phyloP scores from a whole-genome alignment of 2,329 filamentous ascomycete genomes.

The Trichoderma semiorbis region DNA sequence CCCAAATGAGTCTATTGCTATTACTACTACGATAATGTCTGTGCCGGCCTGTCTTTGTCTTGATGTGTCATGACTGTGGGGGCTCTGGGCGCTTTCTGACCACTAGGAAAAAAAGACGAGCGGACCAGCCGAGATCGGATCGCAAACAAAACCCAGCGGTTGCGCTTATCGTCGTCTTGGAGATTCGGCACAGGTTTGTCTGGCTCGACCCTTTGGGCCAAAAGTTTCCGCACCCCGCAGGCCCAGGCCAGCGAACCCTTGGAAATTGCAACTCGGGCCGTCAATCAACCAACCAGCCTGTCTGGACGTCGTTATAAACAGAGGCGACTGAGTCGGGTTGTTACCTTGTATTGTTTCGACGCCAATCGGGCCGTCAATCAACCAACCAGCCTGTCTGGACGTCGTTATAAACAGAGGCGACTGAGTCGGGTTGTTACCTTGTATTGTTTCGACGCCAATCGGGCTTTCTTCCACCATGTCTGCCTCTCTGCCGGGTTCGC shows the following conservation, averaged over 20 bases:
- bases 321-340: neutral
- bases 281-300: neutral
- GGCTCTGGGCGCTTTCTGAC: neutral
- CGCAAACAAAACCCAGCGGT: neutral
- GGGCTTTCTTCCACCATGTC: conserved; percentile 48
- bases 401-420: neutral
- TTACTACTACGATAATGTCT: neutral
- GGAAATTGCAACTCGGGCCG: neutral
- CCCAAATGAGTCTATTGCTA: neutral
- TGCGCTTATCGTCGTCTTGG: conserved; percentile 22
- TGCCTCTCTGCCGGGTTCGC: conserved; percentile 61
- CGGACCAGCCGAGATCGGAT: conserved; percentile 20
- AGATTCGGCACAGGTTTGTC: conserved; percentile 14
- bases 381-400: neutral
- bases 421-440: neutral
- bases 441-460: conserved; percentile 1
- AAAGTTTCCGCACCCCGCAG: conserved; percentile 18
- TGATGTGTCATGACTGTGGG: neutral
- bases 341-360: neutral
- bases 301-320: neutral
- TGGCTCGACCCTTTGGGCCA: conserved; percentile 9
- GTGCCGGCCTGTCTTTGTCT: neutral
- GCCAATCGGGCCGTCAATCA: conserved; percentile 2
- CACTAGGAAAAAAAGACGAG: neutral
- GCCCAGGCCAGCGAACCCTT: neutral